Conservation (phyloP, 257 asterid genomes). For the Primulina huaijiensis region DNA sequence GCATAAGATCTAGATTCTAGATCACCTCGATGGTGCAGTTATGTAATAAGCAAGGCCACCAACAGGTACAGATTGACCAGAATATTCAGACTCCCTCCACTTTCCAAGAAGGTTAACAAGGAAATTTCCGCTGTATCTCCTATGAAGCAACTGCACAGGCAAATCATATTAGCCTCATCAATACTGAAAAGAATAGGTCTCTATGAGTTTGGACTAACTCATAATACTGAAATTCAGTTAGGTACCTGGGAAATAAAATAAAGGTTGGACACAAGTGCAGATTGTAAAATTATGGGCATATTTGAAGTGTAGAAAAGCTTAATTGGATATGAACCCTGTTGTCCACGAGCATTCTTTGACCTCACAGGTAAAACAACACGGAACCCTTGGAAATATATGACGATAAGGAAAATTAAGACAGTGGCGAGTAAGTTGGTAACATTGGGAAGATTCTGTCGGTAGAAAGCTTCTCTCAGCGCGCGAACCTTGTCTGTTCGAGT, state of each 20-base stretch:
- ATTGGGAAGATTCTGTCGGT: slow-evolving; percentile 52
- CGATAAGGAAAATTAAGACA: slow-evolving; percentile 29
- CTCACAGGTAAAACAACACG: slow-evolving; percentile 37
- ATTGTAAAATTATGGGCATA: slow-evolving; percentile 32
- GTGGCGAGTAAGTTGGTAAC: slow-evolving; percentile 36
- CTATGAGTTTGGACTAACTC: neutral
- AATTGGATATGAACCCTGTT: slow-evolving; percentile 31
- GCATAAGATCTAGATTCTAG: neutral
- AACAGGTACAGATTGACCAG: slow-evolving; percentile 30
- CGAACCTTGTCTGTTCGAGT: slow-evolving; percentile 62
- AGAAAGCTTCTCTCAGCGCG: slow-evolving; percentile 58
- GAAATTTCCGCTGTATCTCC: slow-evolving; percentile 28
- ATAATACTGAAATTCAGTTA: neutral
- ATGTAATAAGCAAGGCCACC: slow-evolving; percentile 30
- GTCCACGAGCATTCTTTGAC: slow-evolving; percentile 35
- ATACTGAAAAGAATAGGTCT: neutral
- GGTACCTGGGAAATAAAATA: slow-evolving; percentile 31
- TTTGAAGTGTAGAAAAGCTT: slow-evolving; percentile 33
- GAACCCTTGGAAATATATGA: slow-evolving; percentile 38
- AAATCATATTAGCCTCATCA: neutral
- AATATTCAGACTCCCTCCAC: slow-evolving; percentile 31
- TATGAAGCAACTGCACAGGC: slow-evolving; percentile 20
- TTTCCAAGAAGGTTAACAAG: slow-evolving; percentile 28
- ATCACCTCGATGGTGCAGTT: slow-evolving; percentile 31
- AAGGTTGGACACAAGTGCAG: slow-evolving; percentile 29